A percentile compares a stretch with the other conserved stretches of the same genome.
Evolutionary conservation across 805 yeast genomes (phyloP).

Genomic region (Pichia eremophila): DNA sequence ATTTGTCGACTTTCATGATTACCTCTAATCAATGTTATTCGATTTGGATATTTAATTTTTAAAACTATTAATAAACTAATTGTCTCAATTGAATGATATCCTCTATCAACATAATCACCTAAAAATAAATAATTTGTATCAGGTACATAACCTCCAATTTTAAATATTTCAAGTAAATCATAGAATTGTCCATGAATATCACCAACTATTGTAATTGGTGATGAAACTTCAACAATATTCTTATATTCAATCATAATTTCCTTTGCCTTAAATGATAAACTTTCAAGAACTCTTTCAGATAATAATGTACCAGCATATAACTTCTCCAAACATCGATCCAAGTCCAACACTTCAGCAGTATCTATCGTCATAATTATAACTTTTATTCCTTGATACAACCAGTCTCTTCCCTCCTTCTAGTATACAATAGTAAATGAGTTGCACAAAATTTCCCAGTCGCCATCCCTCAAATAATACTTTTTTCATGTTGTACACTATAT

Average conservation of each 20-base stretch:
- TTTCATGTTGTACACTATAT: no score
- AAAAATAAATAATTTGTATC: conserved; percentile 86
- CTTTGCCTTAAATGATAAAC: conserved; percentile 72
- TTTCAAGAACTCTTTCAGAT: conserved; percentile 61
- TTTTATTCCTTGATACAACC: no score
- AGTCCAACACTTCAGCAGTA: conserved; percentile 30
- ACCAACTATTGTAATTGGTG: conserved; percentile 94
- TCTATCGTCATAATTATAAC: conserved; percentile 1
- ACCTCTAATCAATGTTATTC: conserved; percentile 81
- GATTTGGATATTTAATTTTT: conserved; percentile 77
- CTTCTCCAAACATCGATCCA: conserved; percentile 64
- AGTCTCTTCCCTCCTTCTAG: no score
- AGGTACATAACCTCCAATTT: conserved; percentile 89
- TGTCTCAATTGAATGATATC: conserved; percentile 89
- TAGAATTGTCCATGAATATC: conserved; percentile 97
- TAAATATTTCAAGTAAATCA: conserved; percentile 84
- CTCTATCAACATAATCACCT: conserved; percentile 96
- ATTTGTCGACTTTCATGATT: conserved; percentile 96
- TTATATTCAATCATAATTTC: conserved; percentile 72
- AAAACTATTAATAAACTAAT: conserved; percentile 73
- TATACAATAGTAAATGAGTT: no score
- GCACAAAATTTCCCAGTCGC: no score
- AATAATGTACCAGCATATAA: conserved; percentile 55
- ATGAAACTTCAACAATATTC: conserved; percentile 71
- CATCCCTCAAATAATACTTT: no score